Evolutionary conservation across 2,329 filamentous ascomycete genomes (phyloP).

Genomic region (Hypoxylon sp.): DNA sequence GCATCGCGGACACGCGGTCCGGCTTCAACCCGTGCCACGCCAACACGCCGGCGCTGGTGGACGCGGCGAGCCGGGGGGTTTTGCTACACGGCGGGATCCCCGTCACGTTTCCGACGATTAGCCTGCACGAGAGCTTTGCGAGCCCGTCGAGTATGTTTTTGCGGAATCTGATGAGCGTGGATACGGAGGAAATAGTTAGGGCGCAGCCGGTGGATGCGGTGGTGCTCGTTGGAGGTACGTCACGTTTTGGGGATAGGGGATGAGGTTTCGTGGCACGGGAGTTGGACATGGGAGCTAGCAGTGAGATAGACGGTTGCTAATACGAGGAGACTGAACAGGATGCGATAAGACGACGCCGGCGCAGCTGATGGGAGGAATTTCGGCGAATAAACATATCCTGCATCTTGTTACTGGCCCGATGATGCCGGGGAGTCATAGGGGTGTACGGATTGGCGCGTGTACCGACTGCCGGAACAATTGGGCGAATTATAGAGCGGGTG

Average conservation of each 20-base stretch:
- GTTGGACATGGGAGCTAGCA: not conserved
- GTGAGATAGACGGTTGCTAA: conserved; percentile 2
- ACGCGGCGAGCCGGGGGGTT: conserved; percentile 75
- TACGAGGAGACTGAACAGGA: conserved; percentile 55
- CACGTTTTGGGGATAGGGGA: not conserved
- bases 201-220: conserved; percentile 78
- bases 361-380: conserved; percentile 80
- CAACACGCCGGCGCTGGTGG: conserved; percentile 77
- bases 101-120: conserved; percentile 80
- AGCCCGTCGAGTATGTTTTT: conserved; percentile 80
- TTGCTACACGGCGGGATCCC: conserved; percentile 75
- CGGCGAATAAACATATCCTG: conserved; percentile 77
- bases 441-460: conserved; percentile 75
- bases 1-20: conserved; percentile 79
- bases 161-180: conserved; percentile 81
- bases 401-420: conserved; percentile 79
- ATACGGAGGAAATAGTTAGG: conserved; percentile 81
- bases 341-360: conserved; percentile 82
- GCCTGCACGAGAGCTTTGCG: conserved; percentile 76
- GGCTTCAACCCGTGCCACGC: conserved; percentile 81
- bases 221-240: conserved; percentile 72
- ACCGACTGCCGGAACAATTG: conserved; percentile 81
- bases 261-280: not conserved
- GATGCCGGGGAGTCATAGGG: conserved; percentile 77
- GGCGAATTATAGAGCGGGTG: conserved; percentile 74